These are phyloP conservation scores for Podospora comata DNA, from an alignment of 495 filamentous ascomycete species.

Conservation along the genomic window DNA sequence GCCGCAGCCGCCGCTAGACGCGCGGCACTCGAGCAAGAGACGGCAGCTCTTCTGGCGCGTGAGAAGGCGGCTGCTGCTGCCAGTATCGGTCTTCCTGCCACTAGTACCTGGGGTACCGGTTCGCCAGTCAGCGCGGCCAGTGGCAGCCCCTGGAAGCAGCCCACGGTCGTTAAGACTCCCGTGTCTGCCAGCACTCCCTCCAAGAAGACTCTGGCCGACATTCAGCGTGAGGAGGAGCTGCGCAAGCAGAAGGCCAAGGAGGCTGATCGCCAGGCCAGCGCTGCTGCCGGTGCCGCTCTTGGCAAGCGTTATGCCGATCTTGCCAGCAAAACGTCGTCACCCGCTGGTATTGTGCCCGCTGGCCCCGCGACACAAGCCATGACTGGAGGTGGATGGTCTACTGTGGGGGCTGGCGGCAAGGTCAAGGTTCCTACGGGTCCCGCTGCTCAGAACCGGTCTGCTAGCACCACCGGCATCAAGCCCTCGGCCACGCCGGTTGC, in stretches of 20 bases:
- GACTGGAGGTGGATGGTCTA: conserved; percentile 76
- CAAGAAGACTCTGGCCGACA: conserved; percentile 92
- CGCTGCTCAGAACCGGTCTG: conserved; percentile 54
- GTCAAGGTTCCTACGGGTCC: conserved; percentile 66
- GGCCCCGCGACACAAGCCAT: conserved; percentile 24
- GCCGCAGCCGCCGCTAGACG: conserved; percentile 76
- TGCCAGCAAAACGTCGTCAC: conserved; percentile 63
- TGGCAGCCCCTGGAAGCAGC: conserved; percentile 59
- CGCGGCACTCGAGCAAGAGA: conserved; percentile 72
- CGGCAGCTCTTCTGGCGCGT: conserved; percentile 48
- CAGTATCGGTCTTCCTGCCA: conserved; percentile 73
- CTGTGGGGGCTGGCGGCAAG: conserved; percentile 92
- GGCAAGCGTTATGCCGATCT: conserved; percentile 95
- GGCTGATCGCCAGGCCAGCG: conserved; percentile 45
- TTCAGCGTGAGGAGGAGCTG: conserved; percentile 92
- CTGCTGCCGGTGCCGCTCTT: conserved; percentile 45
- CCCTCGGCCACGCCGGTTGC: conserved; percentile 19
- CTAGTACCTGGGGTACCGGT: conserved; percentile 85
- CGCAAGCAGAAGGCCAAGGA: conserved; percentile 75
- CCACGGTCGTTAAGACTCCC: conserved; percentile 47
- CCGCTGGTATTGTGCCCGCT: conserved; percentile 18
- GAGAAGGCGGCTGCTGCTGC: conserved; percentile 63
- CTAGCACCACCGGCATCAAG: conserved; percentile 48
- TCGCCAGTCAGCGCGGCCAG: conserved; percentile 54
- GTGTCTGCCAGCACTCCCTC: conserved; percentile 44